Percentiles rank a stretch among this genome's conserved stretches.
phyloP scores from a whole-genome alignment of 495 filamentous ascomycete species.

The Chaetomium cochliodes region DNA sequence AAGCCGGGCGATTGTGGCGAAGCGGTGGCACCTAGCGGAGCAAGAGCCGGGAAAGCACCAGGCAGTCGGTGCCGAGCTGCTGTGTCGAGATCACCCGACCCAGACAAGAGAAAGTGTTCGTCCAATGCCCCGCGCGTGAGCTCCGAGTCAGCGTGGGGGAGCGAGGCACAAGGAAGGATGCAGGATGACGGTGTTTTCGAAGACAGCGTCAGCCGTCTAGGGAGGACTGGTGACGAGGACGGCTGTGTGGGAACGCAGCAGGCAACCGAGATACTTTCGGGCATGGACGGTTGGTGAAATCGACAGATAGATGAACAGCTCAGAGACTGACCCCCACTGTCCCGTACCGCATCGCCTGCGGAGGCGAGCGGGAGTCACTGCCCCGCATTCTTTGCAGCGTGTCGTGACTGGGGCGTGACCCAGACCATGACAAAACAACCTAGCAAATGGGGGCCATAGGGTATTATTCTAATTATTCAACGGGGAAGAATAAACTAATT shows the following conservation, averaged over 20 bases:
- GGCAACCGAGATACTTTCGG: background rate
- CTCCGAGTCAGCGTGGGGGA: slow-evolving; percentile 8
- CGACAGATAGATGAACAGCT: background rate
- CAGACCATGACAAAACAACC: background rate
- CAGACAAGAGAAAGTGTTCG: background rate
- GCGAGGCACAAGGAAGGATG: background rate
- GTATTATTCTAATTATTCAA: background rate
- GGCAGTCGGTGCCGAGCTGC: slow-evolving; percentile 5
- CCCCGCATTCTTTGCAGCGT: slow-evolving; percentile 8
- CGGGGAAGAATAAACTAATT: background rate
- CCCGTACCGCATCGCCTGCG: background rate
- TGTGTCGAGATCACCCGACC: slow-evolving; percentile 11
- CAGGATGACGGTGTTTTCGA: slow-evolving; percentile 1
- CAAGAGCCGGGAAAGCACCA: background rate
- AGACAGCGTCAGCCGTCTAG: background rate
- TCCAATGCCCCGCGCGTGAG: slow-evolving; percentile 10
- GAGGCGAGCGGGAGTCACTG: background rate
- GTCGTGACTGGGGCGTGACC: background rate
- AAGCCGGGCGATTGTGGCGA: background rate
- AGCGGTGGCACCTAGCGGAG: slow-evolving; percentile 10
- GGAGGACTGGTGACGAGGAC: background rate
- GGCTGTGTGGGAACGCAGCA: background rate
- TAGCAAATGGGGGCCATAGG: too few relatives aligned
- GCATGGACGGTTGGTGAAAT: slow-evolving; percentile 9
- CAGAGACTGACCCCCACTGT: slow-evolving; percentile 15